Evolutionary conservation across 2,329 filamentous ascomycete genomes (phyloP), one percentile per base, ranked within the genome.

Genomic region (Trichoderma harzianum): DNA sequence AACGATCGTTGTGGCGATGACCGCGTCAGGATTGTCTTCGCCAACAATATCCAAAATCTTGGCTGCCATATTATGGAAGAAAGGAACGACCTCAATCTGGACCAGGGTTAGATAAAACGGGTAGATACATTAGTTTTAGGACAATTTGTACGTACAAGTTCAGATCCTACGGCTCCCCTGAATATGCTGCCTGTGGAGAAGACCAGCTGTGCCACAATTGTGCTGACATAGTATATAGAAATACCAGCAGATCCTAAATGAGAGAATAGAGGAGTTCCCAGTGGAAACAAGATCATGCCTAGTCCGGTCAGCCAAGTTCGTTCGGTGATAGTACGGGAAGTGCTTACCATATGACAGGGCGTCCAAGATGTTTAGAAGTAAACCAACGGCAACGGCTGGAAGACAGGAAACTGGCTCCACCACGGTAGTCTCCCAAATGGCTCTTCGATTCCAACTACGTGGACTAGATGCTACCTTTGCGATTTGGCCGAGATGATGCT

Each of bases 221-320:
- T 98, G 86, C 95, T 98, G 76, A 99, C 93, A 80, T 98, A 99
- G 83, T 98, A 99, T 82, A 99, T 98, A 0, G 96, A 97, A 70
- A 99, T 97, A 28, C 96, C 96, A 71, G 97, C 95, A 0, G 95
- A 91, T 2, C 95, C 96, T 7, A 98, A 89, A 74, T 92, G 88
- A 32, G 92, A 89, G 80, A 99, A 99, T 24, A 97, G 88, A 8
- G 93, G 90, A 74, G 93, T 92, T 7, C 95, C 95, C 0, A 99
- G 86, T 0, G 96, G 96, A 75, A 99, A 99, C 14, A 99, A 83
- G 77, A 98, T 97, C 92, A 97, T 96, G 76, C 93, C 90, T 91
- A 55, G 16, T 43, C 24, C 36, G 62, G 32, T 73, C 72, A 78
- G 72, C 51, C 34, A 53, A 72, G 70, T 5, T 24, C 18, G n/a